Evolutionary conservation across 2,329 filamentous ascomycete species (phyloP).

Genomic region (Colletotrichum euphorbiae): DNA sequence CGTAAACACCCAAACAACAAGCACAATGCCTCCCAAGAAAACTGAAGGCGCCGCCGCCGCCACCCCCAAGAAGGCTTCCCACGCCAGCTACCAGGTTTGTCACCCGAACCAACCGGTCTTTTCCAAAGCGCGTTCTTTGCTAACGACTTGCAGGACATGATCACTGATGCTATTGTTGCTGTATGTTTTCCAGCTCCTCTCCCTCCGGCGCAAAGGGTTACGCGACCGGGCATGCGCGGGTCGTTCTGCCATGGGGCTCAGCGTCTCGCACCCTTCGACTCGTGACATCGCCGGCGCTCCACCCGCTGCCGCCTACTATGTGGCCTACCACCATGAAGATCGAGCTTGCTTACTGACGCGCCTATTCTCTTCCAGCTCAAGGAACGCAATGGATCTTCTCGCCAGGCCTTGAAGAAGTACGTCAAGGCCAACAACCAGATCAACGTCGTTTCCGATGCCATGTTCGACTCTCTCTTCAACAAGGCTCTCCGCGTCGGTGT

Average conservation of each 20-base stretch:
- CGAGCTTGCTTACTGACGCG: constrained; percentile 53
- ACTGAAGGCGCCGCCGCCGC: constrained; percentile 51
- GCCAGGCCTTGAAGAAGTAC: constrained; percentile 71
- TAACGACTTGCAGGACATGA: constrained; percentile 67
- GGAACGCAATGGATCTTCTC: constrained; percentile 72
- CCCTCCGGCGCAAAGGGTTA: constrained; percentile 52
- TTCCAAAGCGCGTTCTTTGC: constrained; percentile 43
- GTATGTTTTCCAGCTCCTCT: constrained; percentile 59
- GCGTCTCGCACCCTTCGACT: background rate
- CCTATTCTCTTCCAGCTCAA: constrained; percentile 62
- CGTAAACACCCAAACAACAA: constrained; percentile 43
- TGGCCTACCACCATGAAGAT: constrained; percentile 32
- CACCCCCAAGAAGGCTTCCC: constrained; percentile 56
- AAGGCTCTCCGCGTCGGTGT: constrained; percentile 84
- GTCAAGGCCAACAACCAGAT: constrained; percentile 56
- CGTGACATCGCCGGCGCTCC: constrained; percentile 38
- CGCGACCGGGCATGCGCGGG: constrained; percentile 20
- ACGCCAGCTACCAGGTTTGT: constrained; percentile 71
- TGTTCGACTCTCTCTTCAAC: constrained; percentile 84
- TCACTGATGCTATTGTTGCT: constrained; percentile 70
- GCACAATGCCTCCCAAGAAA: constrained; percentile 72
- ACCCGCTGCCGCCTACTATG: constrained; percentile 26
- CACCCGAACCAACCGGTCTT: constrained; percentile 23
- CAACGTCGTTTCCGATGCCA: constrained; percentile 56
- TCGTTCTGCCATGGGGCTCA: constrained; percentile 13